These are phyloP conservation scores for Inga oerstediana DNA, from an alignment of 306 rosid species.

Conservation along the genomic window DNA sequence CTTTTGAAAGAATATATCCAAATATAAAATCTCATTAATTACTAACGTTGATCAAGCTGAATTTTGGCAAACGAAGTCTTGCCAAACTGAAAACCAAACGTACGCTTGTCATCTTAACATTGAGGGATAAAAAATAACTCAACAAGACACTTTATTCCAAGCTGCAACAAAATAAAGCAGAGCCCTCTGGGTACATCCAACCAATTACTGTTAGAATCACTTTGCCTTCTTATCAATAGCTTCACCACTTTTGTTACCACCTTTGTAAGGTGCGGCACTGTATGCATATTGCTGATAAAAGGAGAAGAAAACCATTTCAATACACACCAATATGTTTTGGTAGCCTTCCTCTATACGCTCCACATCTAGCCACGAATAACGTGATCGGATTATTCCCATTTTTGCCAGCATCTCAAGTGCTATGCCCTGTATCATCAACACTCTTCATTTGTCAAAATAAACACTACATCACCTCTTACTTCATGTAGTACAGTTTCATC, in stretches of 20 bases:
- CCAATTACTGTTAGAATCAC: not conserved
- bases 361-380: constrained; percentile 68
- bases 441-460: not conserved
- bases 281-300: constrained; percentile 70
- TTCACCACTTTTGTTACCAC: constrained; percentile 36
- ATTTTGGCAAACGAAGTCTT: too few relatives aligned
- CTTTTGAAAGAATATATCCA: too few relatives aligned
- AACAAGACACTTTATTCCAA: not conserved
- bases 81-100: not conserved
- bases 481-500: not conserved
- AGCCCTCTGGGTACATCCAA: not conserved
- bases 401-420: constrained; percentile 56
- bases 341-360: constrained; percentile 79
- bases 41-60: too few relatives aligned
- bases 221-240: constrained; percentile 43
- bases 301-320: constrained; percentile 88
- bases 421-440: constrained; percentile 56
- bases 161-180: not conserved
- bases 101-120: not conserved
- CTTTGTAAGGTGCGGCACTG: constrained; percentile 66
- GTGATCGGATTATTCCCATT: constrained; percentile 59
- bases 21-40: too few relatives aligned
- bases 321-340: constrained; percentile 77
- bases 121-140: not conserved
- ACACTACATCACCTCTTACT: not conserved